Conservation (phyloP, 2,329 filamentous ascomycete species). For the Microsporum ferrugineum region DNA sequence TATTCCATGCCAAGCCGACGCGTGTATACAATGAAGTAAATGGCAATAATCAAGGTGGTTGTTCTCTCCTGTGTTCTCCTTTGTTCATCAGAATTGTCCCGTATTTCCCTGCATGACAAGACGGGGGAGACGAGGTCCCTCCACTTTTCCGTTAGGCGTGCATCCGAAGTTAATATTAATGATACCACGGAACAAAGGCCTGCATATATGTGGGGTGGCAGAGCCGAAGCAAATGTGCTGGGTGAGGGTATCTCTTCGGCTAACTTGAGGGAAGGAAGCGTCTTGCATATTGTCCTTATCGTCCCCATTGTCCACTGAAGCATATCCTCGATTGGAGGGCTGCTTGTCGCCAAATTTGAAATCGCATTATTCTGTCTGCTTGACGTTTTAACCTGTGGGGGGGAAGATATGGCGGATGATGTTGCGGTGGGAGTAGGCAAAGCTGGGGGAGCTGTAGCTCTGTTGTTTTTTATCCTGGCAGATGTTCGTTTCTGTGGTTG, state of each 20-base stretch:
- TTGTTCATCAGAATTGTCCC: not conserved
- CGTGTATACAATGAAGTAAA: conserved; percentile 37
- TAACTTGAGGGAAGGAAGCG: conserved; percentile 26
- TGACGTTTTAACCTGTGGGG: not conserved
- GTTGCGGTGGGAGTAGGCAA: conserved; percentile 8
- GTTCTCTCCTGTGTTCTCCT: conserved; percentile 20
- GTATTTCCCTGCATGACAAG: conserved; percentile 34
- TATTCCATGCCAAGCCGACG: conserved; percentile 17
- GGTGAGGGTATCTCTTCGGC: conserved; percentile 40
- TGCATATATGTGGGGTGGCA: conserved; percentile 49
- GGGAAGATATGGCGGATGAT: not conserved
- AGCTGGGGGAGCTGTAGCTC: conserved; percentile 18
- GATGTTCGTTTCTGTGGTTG: conserved; percentile 7
- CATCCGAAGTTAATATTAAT: conserved; percentile 30
- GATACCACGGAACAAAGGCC: conserved; percentile 54
- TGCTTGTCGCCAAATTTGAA: not conserved
- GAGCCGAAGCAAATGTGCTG: conserved; percentile 66
- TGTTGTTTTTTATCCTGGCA: conserved; percentile 16
- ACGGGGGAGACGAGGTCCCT: conserved; percentile 30
- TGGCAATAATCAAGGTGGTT: conserved; percentile 30
- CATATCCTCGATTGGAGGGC: conserved; percentile 23
- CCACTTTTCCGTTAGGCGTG: conserved; percentile 30
- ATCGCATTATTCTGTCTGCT: not conserved
- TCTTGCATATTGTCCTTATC: conserved; percentile 53
- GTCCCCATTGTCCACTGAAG: conserved; percentile 60